Evolutionary conservation across 371 early-diverging fungal species (phyloP).

Genomic region (Dichotomocladium elegans): DNA sequence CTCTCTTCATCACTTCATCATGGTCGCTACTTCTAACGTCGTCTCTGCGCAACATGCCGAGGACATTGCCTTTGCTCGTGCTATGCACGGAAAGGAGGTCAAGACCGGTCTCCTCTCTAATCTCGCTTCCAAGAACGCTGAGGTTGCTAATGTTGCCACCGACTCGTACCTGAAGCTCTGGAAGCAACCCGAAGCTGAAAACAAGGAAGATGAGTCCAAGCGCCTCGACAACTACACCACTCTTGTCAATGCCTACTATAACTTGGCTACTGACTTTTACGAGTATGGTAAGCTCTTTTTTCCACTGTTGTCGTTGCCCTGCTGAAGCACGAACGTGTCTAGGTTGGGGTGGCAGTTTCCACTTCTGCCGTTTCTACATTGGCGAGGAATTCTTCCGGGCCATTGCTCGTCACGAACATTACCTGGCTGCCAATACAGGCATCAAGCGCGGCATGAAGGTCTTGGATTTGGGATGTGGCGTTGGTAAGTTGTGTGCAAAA

Average conservation of each 20-base stretch:
- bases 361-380: conserved; percentile 79
- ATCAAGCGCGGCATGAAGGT: conserved; percentile 69
- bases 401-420: conserved; percentile 91
- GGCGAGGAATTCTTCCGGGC: conserved; percentile 77
- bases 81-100: conserved; percentile 45
- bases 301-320: background rate
- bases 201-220: conserved; percentile 45
- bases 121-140: conserved; percentile 51
- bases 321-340: background rate
- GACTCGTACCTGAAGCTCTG: conserved; percentile 63
- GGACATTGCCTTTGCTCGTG: conserved; percentile 50
- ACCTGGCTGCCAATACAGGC: conserved; percentile 70
- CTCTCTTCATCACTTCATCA: conserved; percentile 7
- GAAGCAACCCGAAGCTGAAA: conserved; percentile 48
- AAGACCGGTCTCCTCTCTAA: conserved; percentile 49
- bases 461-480: conserved; percentile 57
- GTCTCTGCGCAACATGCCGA: conserved; percentile 40
- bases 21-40: conserved; percentile 17
- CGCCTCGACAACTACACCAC: conserved; percentile 62
- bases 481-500: conserved; percentile 9
- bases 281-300: conserved; percentile 17
- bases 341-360: conserved; percentile 92
- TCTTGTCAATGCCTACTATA: conserved; percentile 78
- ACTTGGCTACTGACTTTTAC: conserved; percentile 84
- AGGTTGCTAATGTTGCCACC: conserved; percentile 50